These are phyloP conservation scores for Baorangia bicolor DNA, from an alignment of 768 basidiomycete species.

Conservation along the genomic window DNA sequence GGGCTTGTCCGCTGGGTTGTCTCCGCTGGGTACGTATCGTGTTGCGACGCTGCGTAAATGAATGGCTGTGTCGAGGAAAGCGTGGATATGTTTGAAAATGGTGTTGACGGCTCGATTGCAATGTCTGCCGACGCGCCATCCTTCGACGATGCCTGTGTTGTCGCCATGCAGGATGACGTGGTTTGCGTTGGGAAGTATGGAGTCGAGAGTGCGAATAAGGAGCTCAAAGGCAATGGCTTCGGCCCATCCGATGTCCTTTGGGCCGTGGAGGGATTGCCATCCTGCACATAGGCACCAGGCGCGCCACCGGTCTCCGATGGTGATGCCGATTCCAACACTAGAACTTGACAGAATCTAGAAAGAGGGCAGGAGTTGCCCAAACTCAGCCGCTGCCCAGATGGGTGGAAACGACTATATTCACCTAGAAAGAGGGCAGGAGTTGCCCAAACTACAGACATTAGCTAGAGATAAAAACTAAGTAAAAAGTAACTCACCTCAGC, in stretches of 20 bases:
- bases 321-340: neutral
- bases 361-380: too few species aligned
- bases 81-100: neutral
- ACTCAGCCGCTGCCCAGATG: too few species aligned
- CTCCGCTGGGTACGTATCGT: neutral
- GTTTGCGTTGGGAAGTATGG: rapidly evolving
- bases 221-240: neutral
- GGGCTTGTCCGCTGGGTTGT: neutral
- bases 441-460: too few species aligned
- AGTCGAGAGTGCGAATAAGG: neutral
- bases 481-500: too few species aligned
- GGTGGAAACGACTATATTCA: too few species aligned
- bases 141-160: neutral
- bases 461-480: too few species aligned
- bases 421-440: too few species aligned
- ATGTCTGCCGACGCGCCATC: neutral
- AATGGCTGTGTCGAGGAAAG: neutral
- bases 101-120: neutral
- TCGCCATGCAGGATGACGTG: neutral
- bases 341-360: too few species aligned
- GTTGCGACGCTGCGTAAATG: too few species aligned
- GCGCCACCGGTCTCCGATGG: neutral
- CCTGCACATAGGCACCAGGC: neutral
- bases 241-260: neutral
- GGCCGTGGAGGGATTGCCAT: neutral